These are phyloP conservation scores for Biscogniauxia mediterranea DNA, from an alignment of 2,329 filamentous ascomycete species.

Conservation along the genomic window DNA sequence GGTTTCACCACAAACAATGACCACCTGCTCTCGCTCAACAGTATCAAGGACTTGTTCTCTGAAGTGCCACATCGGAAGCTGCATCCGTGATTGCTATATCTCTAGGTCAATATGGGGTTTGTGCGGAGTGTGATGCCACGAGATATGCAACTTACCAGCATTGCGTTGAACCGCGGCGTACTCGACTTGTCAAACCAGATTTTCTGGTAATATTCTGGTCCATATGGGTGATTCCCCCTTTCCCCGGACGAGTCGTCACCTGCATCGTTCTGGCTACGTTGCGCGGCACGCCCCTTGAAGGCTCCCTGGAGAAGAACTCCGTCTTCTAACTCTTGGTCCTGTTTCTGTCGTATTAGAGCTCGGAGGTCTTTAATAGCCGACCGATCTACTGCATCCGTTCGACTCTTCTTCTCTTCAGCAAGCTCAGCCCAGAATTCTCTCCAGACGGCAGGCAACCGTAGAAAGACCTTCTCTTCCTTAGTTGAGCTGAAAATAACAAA, in stretches of 20 bases:
- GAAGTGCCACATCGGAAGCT: conserved; percentile 88
- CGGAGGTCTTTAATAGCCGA: conserved; percentile 66
- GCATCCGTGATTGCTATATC: conserved; percentile 60
- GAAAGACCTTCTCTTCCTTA: conserved; percentile 82
- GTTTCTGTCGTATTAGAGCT: conserved; percentile 64
- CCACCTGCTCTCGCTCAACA: conserved; percentile 77
- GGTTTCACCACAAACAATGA: conserved; percentile 95
- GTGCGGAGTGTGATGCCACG: not conserved
- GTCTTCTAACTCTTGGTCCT: conserved; percentile 68
- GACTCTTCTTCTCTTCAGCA: conserved; percentile 65
- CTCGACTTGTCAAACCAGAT: conserved; percentile 60
- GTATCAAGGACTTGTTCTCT: conserved; percentile 73
- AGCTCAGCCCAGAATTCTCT: conserved; percentile 84
- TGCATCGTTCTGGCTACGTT: conserved; percentile 46
- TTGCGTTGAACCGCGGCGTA: conserved; percentile 66
- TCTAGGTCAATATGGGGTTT: conserved; percentile 4
- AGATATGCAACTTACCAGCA: conserved; percentile 59
- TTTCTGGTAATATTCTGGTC: conserved; percentile 50
- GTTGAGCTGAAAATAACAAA: conserved; percentile 75
- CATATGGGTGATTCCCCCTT: conserved; percentile 38
- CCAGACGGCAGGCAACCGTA: conserved; percentile 77
- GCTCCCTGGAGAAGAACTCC: conserved; percentile 75
- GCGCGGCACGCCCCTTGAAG: conserved; percentile 61
- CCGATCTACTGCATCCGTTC: conserved; percentile 70
- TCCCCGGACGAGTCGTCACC: conserved; percentile 49